Conservation (phyloP, 2,329 filamentous ascomycete genomes). For the Alternaria triticimaculans region DNA sequence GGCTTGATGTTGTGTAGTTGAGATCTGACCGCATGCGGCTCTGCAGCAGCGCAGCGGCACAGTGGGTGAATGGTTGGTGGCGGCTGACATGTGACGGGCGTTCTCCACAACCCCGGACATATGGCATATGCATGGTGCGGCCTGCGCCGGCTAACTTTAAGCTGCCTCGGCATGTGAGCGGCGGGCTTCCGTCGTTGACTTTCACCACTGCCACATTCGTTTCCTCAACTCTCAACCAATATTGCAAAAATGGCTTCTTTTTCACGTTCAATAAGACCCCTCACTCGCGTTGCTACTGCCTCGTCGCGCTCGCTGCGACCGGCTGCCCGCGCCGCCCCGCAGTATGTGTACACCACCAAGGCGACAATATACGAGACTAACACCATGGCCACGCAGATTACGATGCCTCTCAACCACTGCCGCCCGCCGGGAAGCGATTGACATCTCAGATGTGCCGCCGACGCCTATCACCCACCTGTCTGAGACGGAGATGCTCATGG, state of each 20-base stretch:
- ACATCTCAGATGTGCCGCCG: slow-evolving; percentile 77
- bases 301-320: slow-evolving; percentile 38
- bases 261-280: slow-evolving; percentile 38
- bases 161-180: slow-evolving; percentile 13
- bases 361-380: slow-evolving; percentile 5
- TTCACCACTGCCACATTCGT: background rate
- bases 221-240: background rate
- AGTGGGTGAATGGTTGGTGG: background rate
- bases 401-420: slow-evolving; percentile 54
- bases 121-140: slow-evolving; percentile 4
- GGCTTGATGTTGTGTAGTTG: slow-evolving; percentile 1
- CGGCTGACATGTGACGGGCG: slow-evolving; percentile 12
- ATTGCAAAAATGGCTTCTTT: slow-evolving; percentile 38
- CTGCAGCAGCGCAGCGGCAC: background rate
- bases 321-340: slow-evolving; percentile 38
- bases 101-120: slow-evolving; percentile 12
- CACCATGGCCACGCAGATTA: slow-evolving; percentile 23
- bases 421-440: slow-evolving; percentile 46
- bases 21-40: background rate
- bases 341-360: slow-evolving; percentile 25
- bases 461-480: slow-evolving; percentile 93
- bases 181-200: background rate
- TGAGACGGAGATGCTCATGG: slow-evolving; percentile 88
- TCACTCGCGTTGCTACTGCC: slow-evolving; percentile 37
- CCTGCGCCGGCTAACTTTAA: slow-evolving; percentile 13